These are phyloP conservation scores for Achlya hypogyna DNA, from an alignment of 352 stramenopile species.

Conservation along the genomic window DNA sequence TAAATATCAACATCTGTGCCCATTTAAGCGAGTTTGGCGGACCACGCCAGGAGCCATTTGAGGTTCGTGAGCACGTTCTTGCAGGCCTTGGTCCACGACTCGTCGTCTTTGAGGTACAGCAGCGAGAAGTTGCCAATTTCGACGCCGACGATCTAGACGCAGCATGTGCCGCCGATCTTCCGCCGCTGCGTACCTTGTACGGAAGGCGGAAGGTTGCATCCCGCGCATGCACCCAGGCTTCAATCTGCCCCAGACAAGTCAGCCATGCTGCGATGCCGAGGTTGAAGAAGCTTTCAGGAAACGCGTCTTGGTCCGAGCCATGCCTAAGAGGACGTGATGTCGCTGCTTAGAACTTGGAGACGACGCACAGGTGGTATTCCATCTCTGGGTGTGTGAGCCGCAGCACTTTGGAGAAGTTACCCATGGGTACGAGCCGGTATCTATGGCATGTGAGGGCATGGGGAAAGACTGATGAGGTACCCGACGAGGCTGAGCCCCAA, in stretches of 20 bases:
- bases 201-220: slow-evolving; percentile 58
- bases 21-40: slow-evolving; percentile 20
- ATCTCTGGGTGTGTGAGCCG: slow-evolving; percentile 64
- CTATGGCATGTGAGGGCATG: not conserved
- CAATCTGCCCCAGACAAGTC: slow-evolving; percentile 60
- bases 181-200: slow-evolving; percentile 58
- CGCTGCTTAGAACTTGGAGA: not conserved
- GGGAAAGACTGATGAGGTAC: slow-evolving; percentile 25
- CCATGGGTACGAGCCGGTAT: slow-evolving; percentile 57
- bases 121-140: slow-evolving; percentile 51
- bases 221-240: slow-evolving; percentile 38
- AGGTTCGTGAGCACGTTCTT: slow-evolving; percentile 80
- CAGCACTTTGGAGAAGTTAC: slow-evolving; percentile 82
- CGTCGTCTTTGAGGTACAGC: slow-evolving; percentile 72
- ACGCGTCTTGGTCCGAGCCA: slow-evolving; percentile 76
- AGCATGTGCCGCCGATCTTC: slow-evolving; percentile 23
- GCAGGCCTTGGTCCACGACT: slow-evolving; percentile 77
- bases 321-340: slow-evolving; percentile 39
- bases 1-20: slow-evolving; percentile 1
- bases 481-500: slow-evolving; percentile 59
- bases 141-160: slow-evolving; percentile 16
- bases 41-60: slow-evolving; percentile 72
- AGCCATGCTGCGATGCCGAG: slow-evolving; percentile 73
- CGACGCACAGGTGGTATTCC: slow-evolving; percentile 66
- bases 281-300: slow-evolving; percentile 79